Percentiles rank a stretch among this genome's conserved stretches.
Conservation (phyloP, 331 rosid genomes). For the Pyrus hybrid region DNA sequence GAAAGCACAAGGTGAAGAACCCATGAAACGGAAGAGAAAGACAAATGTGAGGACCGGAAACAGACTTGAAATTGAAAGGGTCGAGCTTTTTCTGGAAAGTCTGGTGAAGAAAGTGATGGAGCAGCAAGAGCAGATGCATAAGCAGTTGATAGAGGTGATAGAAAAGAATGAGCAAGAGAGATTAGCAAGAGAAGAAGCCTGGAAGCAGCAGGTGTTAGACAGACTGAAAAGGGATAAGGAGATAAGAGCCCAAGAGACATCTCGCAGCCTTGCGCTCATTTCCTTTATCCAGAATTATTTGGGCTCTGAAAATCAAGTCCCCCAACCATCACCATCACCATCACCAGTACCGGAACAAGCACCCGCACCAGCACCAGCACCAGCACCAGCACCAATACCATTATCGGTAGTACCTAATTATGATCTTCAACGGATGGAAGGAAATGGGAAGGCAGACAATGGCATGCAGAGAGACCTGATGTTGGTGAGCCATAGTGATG, state of each 20-base stretch:
- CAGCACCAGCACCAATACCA: background rate
- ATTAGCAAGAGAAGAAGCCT: slow-evolving; percentile 64
- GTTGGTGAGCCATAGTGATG: slow-evolving; percentile 4
- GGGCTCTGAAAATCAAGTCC: slow-evolving; percentile 44
- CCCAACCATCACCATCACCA: slow-evolving; percentile 18
- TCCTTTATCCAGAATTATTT: slow-evolving; percentile 48
- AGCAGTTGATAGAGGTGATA: slow-evolving; percentile 54
- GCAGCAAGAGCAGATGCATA: slow-evolving; percentile 79
- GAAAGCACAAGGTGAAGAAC: slow-evolving; percentile 10
- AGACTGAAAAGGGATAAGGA: slow-evolving; percentile 58
- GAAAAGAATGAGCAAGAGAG: slow-evolving; percentile 74
- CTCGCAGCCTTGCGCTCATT: slow-evolving; percentile 61
- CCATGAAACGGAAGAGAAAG: slow-evolving; percentile 39
- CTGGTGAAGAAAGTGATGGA: slow-evolving; percentile 63
- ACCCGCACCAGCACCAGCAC: background rate
- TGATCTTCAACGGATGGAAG: slow-evolving; percentile 24
- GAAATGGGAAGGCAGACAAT: slow-evolving; percentile 22
- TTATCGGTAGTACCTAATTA: background rate
- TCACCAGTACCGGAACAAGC: background rate
- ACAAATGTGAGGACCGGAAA: slow-evolving; percentile 9
- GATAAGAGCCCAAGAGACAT: slow-evolving; percentile 55
- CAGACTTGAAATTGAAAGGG: slow-evolving; percentile 19
- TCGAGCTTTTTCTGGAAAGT: slow-evolving; percentile 45
- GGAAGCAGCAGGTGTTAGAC: slow-evolving; percentile 67
- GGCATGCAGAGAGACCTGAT: slow-evolving; percentile 19